Evolutionary conservation across 192 early-diverging fungal species (phyloP).

Genomic region (Gorgonomyces haynaldii): DNA sequence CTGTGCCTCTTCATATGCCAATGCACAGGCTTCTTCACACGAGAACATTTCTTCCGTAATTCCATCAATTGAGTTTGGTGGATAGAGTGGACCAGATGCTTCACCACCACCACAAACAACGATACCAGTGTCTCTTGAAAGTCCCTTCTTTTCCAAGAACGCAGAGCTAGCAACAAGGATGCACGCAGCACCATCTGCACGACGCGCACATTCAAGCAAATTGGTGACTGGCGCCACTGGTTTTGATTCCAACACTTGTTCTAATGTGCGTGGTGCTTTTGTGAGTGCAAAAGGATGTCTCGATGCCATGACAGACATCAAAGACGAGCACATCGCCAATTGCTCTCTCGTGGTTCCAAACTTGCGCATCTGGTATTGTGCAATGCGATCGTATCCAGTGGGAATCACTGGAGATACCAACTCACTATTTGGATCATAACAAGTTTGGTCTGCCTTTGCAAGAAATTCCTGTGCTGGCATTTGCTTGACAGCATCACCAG

Average conservation of each 20-base stretch:
- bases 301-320: slow-evolving; percentile 32
- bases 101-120: slow-evolving; percentile 30
- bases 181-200: slow-evolving; percentile 28
- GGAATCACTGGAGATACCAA: slow-evolving; percentile 26
- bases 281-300: slow-evolving; percentile 28
- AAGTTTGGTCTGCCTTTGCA: slow-evolving; percentile 27
- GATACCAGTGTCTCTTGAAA: slow-evolving; percentile 14
- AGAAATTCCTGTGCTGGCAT: slow-evolving; percentile 24
- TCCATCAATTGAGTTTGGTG: slow-evolving; percentile 13
- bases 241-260: slow-evolving; percentile 15
- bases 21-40: slow-evolving; percentile 27
- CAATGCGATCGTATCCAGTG: slow-evolving; percentile 29
- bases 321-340: slow-evolving; percentile 21
- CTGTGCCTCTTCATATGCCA: slow-evolving; percentile 35
- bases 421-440: slow-evolving; percentile 12
- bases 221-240: slow-evolving; percentile 28
- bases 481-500: slow-evolving; percentile 12
- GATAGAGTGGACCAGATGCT: slow-evolving; percentile 29
- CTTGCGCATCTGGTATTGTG: slow-evolving; percentile 29
- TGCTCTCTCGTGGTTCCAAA: slow-evolving; percentile 25
- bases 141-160: slow-evolving; percentile 21
- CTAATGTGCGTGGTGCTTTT: slow-evolving; percentile 15
- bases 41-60: slow-evolving; percentile 27
- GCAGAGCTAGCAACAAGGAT: slow-evolving; percentile 20
- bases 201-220: slow-evolving; percentile 29